Evolutionary conservation across 2,329 filamentous ascomycete species (phyloP).

Genomic region (Cyanodermella asteris): DNA sequence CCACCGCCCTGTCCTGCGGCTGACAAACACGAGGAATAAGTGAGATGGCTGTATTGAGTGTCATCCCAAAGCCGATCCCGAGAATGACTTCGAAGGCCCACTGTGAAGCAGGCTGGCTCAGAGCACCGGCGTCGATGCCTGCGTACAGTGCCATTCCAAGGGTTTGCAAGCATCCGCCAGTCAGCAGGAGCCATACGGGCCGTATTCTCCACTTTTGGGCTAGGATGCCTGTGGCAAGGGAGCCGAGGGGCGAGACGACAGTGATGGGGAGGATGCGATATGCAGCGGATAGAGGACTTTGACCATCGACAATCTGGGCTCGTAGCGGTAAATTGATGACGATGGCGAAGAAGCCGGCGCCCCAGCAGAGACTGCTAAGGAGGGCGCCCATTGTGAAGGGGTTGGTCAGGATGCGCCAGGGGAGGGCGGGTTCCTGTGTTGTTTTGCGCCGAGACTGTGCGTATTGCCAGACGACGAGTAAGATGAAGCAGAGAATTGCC

Average conservation of each 20-base stretch:
- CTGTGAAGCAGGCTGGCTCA: too few relatives aligned
- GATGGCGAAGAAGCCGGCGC: conserved; percentile 7
- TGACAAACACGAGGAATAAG: too few relatives aligned
- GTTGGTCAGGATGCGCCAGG: conserved; percentile 10
- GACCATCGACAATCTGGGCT: conserved; percentile 10
- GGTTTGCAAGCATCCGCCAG: conserved; percentile 10
- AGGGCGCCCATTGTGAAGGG: conserved; percentile 10
- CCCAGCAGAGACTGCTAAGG: conserved; percentile 11
- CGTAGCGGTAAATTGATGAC: conserved; percentile 10
- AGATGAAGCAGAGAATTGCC: conserved; percentile 15
- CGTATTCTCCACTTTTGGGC: conserved; percentile 6
- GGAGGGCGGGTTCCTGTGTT: conserved; percentile 12
- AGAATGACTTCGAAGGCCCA: conserved; percentile 5
- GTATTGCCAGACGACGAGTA: conserved; percentile 15
- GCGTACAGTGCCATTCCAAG: conserved; percentile 12
- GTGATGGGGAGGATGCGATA: conserved; percentile 9
- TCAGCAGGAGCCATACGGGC: conserved; percentile 7
- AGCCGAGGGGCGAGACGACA: conserved; percentile 7
- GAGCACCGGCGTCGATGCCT: too few relatives aligned
- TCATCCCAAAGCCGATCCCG: conserved; percentile 5
- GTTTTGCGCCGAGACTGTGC: conserved; percentile 2
- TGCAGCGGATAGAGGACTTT: conserved; percentile 8
- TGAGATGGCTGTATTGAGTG: conserved; percentile 2
- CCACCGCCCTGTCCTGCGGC: too few relatives aligned
- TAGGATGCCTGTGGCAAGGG: conserved; percentile 6